Evolutionary conservation across 1,284 basidiomycete species (phyloP), one percentile per base, ranked within the genome.

Genomic region (Tylopilus sp.): DNA sequence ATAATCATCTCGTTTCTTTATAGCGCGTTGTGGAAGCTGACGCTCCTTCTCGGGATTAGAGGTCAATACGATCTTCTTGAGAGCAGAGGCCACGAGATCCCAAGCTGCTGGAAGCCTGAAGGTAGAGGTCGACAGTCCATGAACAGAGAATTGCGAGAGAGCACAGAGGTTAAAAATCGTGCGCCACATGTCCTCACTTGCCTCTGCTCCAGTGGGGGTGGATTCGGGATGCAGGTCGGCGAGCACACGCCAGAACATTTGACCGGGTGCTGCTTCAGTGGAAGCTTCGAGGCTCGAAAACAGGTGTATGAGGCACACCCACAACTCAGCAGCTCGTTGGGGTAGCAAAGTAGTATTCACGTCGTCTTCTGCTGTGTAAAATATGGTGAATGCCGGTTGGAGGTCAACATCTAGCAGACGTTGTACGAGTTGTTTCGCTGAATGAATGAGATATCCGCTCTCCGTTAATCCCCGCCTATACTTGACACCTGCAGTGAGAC

Each of bases 91-190:
- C 15, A 88, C 81, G 11, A 89, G 67, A 0, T 79, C 72, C 95
- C 95, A 97, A 24, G 79, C 80, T 1, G 88, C 74, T 3, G 76
- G 67, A 11, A 91, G 73, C 10, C 76, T 75, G 31, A 78, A 71
- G 4, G 63, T 67, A 14, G 76, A 71, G 6, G 77, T 79, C 4
- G 77, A 73, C 62, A 82, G 72, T 7, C 94, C 94, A 51, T 82
- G 75, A 0, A 75, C 65, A 0, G 86, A 86, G 71, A 96, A 91
- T 61, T 94, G 94, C 0, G 90, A 90, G 5, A 97, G 68, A 0
- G 85, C 80, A 53, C 84, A 88, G 1, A 95, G 68, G 14, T 79
- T 79, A 61, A 92, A 88, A 9, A 91, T 75, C 5, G 80, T 75
- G 45, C 78, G 82, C 90, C 94, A 96, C 11, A 86, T 73, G 7